Evolutionary conservation across 305 asterid genomes (phyloP), one percentile per base, ranked within the genome.

Genomic region (Solanum aculeatissimum): DNA sequence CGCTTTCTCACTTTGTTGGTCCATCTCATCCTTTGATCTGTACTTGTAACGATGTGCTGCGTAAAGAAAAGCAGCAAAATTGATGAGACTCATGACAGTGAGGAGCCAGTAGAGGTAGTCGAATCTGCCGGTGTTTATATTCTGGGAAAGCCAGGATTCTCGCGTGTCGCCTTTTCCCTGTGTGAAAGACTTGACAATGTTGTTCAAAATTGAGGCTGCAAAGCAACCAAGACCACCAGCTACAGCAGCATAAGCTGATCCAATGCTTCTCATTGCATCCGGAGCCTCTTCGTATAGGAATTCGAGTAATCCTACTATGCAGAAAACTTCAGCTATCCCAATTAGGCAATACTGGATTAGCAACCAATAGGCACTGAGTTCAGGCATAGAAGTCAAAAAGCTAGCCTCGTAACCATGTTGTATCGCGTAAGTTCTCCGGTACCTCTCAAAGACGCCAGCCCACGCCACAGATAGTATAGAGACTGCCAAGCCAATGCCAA

Each of bases 151-250:
- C 99, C 99, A 97, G 7, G 98, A 94, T 2, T 87, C 86, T 82
- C 96, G 85, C 74, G 91, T 87, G 75, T 86, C 92, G 80, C 75
- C 92, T 63, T 92, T 87, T 82, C 95, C 93, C 79, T 93, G 89
- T 0, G 98, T 94, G 85, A 87, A 63, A 69, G 97, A 89, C 84
- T 95, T 97, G 43, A 95, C 87, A 12, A 97, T 95, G 90, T 88
- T 94, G 90, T 97, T 97, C 51, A 95, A 89, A 82, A 93, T 84
- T 16, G 98, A 87, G 75, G 99, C 99, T 27, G 91, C 98, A 85
- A 97, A 97, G 87, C 99, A 97, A 21, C 99, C 99, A 53, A 97
- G 85, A 2, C 99, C 99, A 35, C 99, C 99, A 29, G 99, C 98
- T 70, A 97, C 96, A 29, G 99, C 99, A 62, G 99, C 99, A 29